These are phyloP conservation scores for Sanghuangporus weigelae DNA, from an alignment of 1,284 basidiomycete species.

Conservation along the genomic window DNA sequence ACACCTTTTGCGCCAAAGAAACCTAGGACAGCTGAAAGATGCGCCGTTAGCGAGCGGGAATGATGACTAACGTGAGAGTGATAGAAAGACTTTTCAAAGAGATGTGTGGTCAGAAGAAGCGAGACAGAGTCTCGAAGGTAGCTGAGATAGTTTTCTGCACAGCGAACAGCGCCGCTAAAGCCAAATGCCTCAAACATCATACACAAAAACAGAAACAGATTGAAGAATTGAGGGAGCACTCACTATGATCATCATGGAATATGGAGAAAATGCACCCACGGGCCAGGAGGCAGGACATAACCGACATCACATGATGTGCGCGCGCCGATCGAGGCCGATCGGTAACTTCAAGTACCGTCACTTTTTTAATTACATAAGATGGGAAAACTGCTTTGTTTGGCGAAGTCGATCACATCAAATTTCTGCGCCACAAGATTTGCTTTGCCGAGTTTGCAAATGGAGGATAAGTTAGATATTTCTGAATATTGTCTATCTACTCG, in stretches of 20 bases:
- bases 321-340: background rate
- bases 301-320: background rate
- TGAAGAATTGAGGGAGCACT: background rate
- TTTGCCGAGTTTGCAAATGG: no score
- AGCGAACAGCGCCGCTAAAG: slow-evolving; percentile 67
- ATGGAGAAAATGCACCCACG: no score
- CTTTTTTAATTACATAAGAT: background rate
- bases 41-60: background rate
- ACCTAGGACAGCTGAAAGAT: background rate
- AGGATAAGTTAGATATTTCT: no score
- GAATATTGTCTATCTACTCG: no score
- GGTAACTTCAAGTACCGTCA: no score
- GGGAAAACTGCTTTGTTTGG: background rate
- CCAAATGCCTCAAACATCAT: slow-evolving; percentile 93
- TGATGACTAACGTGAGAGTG: background rate
- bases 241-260: background rate
- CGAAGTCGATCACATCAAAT: no score
- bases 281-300: no score
- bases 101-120: slow-evolving; percentile 9
- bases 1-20: background rate
- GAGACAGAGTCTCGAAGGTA: slow-evolving; percentile 41
- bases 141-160: slow-evolving; percentile 60
- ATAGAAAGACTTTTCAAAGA: background rate
- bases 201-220: slow-evolving; percentile 11
- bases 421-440: no score